A percentile compares a stretch with the other conserved stretches of the same genome.
Evolutionary conservation across 192 early-diverging fungal species (phyloP).

Genomic region (Backusella australiensis): DNA sequence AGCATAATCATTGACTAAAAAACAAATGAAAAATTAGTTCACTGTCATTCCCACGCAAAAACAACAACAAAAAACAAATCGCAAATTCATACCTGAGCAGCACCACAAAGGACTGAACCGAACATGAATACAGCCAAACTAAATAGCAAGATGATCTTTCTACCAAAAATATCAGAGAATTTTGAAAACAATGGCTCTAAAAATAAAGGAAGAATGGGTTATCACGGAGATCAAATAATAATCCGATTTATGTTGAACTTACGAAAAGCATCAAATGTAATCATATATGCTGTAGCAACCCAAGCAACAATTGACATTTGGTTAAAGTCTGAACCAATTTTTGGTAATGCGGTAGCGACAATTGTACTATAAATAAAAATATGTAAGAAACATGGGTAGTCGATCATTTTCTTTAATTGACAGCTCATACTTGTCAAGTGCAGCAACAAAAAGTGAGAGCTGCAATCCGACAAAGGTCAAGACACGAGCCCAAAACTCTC

Average conservation of each 20-base stretch:
- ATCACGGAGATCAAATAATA: neutral
- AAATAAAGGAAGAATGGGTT: neutral
- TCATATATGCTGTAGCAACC: conserved; percentile 72
- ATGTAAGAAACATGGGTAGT: neutral
- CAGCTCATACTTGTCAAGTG: conserved; percentile 15
- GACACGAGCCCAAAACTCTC: neutral
- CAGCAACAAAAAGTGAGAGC: conserved; percentile 17
- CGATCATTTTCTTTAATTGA: neutral
- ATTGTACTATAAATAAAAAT: conserved; percentile 63
- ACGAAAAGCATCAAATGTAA: conserved; percentile 42
- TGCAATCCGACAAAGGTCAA: conserved; percentile 11
- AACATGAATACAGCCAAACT: conserved; percentile 73
- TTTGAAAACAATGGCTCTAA: conserved; percentile 62
- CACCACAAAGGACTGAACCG: conserved; percentile 79
- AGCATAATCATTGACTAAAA: conserved; percentile 5
- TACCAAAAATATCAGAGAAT: conserved; percentile 81
- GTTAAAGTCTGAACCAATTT: conserved; percentile 68
- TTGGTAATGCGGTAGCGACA: conserved; percentile 70
- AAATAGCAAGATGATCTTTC: conserved; percentile 66
- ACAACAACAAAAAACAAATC: neutral
- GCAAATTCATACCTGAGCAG: conserved; percentile 45
- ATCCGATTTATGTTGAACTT: neutral
- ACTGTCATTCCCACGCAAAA: neutral
- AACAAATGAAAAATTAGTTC: neutral
- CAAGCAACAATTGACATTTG: conserved; percentile 64